Percentiles rank a stretch among this genome's conserved stretches.
phyloP scores from a whole-genome alignment of 768 basidiomycete species.

The Pisolithus sp. region DNA sequence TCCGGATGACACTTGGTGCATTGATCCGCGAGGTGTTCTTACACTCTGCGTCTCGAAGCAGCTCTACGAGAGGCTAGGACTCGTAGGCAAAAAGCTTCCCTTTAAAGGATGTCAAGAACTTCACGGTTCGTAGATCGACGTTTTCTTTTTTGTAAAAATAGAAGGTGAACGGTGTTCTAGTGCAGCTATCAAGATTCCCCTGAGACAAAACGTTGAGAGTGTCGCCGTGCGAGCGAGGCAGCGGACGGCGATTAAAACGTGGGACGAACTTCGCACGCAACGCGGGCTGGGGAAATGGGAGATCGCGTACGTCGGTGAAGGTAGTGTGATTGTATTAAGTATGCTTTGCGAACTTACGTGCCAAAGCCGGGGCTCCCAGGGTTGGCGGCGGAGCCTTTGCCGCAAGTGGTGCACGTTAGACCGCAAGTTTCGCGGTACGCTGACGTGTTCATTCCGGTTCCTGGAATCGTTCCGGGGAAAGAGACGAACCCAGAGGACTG shows the following conservation, averaged over 20 bases:
- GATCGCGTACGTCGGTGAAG: conserved; percentile 30
- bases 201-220: conserved; percentile 36
- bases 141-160: neutral
- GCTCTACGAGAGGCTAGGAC: conserved; percentile 55
- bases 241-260: conserved; percentile 35
- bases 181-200: conserved; percentile 43
- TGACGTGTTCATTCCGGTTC: conserved; percentile 39
- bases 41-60: conserved; percentile 50
- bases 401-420: conserved; percentile 10
- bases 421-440: conserved; percentile 18
- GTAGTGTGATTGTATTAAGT: conserved; percentile 9
- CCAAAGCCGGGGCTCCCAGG: neutral
- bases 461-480: conserved; percentile 19
- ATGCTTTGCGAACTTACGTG: neutral
- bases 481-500: conserved; percentile 45
- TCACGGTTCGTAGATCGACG: conserved; percentile 35
- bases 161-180: conserved; percentile 9
- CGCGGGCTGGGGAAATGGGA: conserved; percentile 37
- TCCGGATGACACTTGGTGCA: conserved; percentile 60
- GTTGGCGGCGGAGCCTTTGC: neutral
- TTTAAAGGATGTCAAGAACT: conserved; percentile 45
- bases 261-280: conserved; percentile 42
- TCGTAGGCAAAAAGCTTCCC: conserved; percentile 49
- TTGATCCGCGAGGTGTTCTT: conserved; percentile 56
- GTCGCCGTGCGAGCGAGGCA: conserved; percentile 32